Evolutionary conservation across 192 early-diverging fungal species (phyloP).

Genomic region (Coemansia sp.): DNA sequence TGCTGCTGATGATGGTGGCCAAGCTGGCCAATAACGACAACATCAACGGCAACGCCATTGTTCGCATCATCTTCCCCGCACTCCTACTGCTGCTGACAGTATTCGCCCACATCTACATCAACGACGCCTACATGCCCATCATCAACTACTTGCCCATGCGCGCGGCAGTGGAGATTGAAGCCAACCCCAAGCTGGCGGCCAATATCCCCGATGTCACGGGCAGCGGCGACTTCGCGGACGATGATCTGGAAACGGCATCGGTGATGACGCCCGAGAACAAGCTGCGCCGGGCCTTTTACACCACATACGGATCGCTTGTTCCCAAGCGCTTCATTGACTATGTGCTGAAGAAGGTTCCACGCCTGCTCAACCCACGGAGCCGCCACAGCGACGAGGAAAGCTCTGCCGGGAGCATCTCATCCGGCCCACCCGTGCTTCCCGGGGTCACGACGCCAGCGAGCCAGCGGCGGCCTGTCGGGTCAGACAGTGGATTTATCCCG

Average conservation of each 20-base stretch:
- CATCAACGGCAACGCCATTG: conserved; percentile 39
- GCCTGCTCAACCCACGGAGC: conserved; percentile 8
- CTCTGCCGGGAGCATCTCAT: not conserved
- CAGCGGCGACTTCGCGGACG: conserved; percentile 7
- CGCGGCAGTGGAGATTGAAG: conserved; percentile 38
- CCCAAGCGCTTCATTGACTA: conserved; percentile 33
- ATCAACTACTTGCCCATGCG: conserved; percentile 53
- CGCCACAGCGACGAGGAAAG: not conserved
- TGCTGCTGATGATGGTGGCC: conserved; percentile 68
- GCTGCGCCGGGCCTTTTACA: conserved; percentile 23
- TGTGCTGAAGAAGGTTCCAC: conserved; percentile 34
- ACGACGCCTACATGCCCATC: conserved; percentile 57
- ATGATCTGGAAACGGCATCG: conserved; percentile 9
- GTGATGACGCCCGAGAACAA: conserved; percentile 10
- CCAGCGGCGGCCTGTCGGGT: not conserved
- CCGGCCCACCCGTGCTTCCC: not conserved
- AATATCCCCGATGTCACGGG: conserved; percentile 28
- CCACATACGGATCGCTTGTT: conserved; percentile 35
- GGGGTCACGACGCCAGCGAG: not conserved
- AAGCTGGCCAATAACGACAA: conserved; percentile 25
- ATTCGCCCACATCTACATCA: conserved; percentile 51
- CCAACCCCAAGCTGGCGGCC: conserved; percentile 25
- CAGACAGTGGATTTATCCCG: not conserved
- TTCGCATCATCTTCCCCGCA: conserved; percentile 49
- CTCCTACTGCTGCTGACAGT: conserved; percentile 53